Base-by-base conservation (phyloP, 1,284 basidiomycete genomes). In the Amylostereum areolatum region DNA sequence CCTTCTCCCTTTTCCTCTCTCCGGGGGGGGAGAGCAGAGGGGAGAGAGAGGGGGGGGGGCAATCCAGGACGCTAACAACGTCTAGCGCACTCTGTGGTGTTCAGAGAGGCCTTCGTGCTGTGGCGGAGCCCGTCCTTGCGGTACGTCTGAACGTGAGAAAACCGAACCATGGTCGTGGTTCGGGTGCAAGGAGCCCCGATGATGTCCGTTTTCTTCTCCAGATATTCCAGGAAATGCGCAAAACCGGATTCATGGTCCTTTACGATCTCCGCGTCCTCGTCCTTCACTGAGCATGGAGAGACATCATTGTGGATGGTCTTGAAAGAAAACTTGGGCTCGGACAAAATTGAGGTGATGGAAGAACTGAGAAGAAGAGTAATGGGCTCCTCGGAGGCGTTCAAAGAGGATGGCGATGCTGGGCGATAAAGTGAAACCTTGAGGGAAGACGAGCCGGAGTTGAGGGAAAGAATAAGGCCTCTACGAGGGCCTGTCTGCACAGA, bases 391-490 rank as follows among this genome's bases (percentile, higher is more conserved):
- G 59, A 52, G 25, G 46, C 6, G 30, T 49, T 56, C 41, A 57
- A 50, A 18, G 54, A 44, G 8, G 53, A 46, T 12, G 45, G 18
- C n/a, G 43, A 47, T 5, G 40, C 59, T 27, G 66, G 60, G 49
- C 62, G 56, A 59, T 76, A 89, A 41, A 89, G 73, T 25, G 83
- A 81, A 49, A 87, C 80, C 68, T 89, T 91, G 67, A 90, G 80
- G 6, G 83, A 87, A 3, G 84, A 87, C 0, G 84, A 87, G 34
- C 88, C 88, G 5, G 85, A 77, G 57, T 89, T 89, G 49, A 80
- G 70, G 6, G 83, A 70, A 27, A 86, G 77, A 47, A 85, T 73
- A 53, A 77, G 65, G n/a, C 57, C 57, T 35, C 51, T 51, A 45
- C 51, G 52, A 35, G 53, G 40, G n/a, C 52, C 44, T 25, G 48